These are phyloP conservation scores for Saccharomycopsis sp. DNA, from an alignment of 805 yeast species.

Conservation along the genomic window DNA sequence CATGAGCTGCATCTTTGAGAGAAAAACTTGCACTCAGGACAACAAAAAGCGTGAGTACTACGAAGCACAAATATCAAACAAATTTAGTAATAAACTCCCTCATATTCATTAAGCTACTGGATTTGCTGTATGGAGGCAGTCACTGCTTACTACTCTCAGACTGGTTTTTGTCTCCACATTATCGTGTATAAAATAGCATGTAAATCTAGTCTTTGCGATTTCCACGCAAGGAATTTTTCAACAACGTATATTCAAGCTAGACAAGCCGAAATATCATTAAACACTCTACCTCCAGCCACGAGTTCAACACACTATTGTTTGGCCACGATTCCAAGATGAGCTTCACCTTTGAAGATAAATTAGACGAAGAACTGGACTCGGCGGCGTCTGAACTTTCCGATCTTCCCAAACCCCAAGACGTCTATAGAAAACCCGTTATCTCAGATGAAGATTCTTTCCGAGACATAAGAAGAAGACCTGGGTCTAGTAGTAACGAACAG, in stretches of 20 bases:
- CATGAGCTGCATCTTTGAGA: too few relatives aligned
- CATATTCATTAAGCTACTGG: too few relatives aligned
- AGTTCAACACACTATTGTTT: not conserved
- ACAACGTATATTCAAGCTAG: too few relatives aligned
- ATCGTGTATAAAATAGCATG: not conserved
- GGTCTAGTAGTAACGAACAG: not conserved
- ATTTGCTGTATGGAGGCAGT: too few relatives aligned
- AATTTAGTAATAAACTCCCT: too few relatives aligned
- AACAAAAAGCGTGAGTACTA: not conserved
- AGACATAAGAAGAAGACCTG: not conserved
- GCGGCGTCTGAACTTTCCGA: not conserved
- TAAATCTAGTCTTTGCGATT: not conserved
- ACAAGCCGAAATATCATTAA: too few relatives aligned
- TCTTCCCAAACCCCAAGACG: not conserved
- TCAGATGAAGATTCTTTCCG: not conserved
- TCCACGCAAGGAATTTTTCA: not conserved
- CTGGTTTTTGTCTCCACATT: too few relatives aligned
- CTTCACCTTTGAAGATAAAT: not conserved
- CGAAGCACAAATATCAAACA: too few relatives aligned
- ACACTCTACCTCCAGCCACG: not conserved
- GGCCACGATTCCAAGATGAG: not conserved
- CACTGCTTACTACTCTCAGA: too few relatives aligned
- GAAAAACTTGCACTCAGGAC: not conserved
- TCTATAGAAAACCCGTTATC: not conserved
- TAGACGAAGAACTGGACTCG: not conserved